Conservation (phyloP, 2,329 filamentous ascomycete genomes). For the Fusarium neocosmosporiellum region DNA sequence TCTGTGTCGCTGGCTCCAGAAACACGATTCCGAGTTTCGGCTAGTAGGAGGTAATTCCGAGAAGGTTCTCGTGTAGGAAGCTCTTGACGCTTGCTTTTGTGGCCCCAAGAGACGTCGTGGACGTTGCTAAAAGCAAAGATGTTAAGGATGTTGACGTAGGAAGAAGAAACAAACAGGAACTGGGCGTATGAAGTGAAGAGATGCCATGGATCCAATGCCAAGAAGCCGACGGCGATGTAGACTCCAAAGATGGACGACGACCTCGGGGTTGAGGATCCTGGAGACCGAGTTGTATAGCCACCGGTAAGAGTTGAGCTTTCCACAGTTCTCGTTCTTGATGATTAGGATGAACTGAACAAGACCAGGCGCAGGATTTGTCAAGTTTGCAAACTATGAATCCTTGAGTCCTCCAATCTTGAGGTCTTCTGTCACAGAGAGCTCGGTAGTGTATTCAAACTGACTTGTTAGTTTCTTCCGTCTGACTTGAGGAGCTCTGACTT, state of each 20-base stretch:
- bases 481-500: not conserved
- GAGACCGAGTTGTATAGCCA: not conserved
- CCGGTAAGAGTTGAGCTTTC: constrained; percentile 10
- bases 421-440: not conserved
- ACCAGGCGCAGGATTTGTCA: not conserved
- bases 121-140: constrained; percentile 13
- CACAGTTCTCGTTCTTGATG: not conserved
- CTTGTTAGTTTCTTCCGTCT: not conserved
- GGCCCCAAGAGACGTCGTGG: constrained; percentile 8
- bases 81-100: not conserved
- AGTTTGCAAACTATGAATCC: not conserved
- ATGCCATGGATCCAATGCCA: not conserved
- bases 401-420: not conserved
- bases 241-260: constrained; percentile 5
- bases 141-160: constrained; percentile 12
- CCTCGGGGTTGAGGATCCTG: not conserved
- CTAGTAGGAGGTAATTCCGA: not conserved
- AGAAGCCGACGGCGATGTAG: not conserved
- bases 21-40: not conserved
- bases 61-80: not conserved
- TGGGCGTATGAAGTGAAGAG: not conserved
- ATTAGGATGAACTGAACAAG: not conserved
- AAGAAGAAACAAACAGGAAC: not conserved
- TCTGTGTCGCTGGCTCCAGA: not conserved
- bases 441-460: constrained; percentile 77